A percentile compares a stretch with the other conserved stretches of the same genome.
phyloP scores from a whole-genome alignment of 2,329 filamentous ascomycete species.

The Ophiostoma novo-ulmi region DNA sequence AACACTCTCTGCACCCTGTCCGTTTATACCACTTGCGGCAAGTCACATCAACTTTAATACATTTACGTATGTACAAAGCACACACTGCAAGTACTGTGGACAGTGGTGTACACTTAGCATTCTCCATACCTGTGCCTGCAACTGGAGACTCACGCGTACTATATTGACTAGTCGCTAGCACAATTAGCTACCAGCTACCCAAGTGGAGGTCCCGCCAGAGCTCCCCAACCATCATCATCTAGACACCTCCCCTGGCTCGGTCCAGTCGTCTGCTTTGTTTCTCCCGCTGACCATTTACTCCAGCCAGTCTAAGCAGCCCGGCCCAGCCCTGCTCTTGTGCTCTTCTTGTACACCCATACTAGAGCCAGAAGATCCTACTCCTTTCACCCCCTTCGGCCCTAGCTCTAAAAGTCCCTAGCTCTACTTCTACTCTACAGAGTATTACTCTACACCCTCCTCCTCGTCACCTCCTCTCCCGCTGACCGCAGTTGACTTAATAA shows the following conservation, averaged over 20 bases:
- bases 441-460: background rate
- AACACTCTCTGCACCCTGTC: background rate
- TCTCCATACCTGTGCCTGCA: conserved; percentile 4
- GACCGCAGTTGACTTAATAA: conserved; percentile 19
- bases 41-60: conserved; percentile 4
- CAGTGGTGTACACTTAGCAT: conserved; percentile 1
- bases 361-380: background rate
- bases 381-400: conserved; percentile 5
- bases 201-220: conserved; percentile 22
- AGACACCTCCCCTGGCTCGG: conserved; percentile 14
- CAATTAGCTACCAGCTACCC: background rate
- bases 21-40: conserved; percentile 2
- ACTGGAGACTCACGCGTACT: conserved; percentile 7
- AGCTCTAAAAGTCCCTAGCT: background rate
- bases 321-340: conserved; percentile 4
- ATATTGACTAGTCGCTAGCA: background rate
- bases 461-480: conserved; percentile 17
- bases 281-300: conserved; percentile 21
- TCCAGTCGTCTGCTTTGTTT: conserved; percentile 19
- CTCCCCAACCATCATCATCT: conserved; percentile 16
- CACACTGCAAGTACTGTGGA: background rate
- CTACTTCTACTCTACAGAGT: background rate
- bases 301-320: background rate
- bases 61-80: conserved; percentile 10
- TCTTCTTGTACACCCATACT: background rate